A percentile compares a stretch with the other conserved stretches of the same genome.
Conservation (phyloP, 257 asterid species). For the Schizonepeta tenuifolia region DNA sequence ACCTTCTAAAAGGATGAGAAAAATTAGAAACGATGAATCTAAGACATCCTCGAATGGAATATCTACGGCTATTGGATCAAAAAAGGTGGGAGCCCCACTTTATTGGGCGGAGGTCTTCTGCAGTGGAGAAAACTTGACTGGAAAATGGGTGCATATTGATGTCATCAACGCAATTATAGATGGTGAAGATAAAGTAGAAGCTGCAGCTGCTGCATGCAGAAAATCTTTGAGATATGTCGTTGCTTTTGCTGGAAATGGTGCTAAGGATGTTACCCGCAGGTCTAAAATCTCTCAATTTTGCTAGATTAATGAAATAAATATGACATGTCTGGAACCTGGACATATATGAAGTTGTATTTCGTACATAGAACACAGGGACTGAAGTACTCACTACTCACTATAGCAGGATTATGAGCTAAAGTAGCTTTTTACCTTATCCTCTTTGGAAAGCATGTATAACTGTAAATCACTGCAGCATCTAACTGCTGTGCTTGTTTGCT, state of each 20-base stretch:
- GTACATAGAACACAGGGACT: not conserved
- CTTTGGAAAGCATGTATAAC: not conserved
- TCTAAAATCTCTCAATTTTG: constrained; percentile 39
- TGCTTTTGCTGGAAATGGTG: constrained; percentile 96
- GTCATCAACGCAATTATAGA: constrained; percentile 77
- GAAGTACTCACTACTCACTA: not conserved
- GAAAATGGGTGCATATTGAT: constrained; percentile 97
- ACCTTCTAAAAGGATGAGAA: constrained; percentile 55
- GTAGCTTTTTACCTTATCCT: not conserved
- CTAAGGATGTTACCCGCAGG: constrained; percentile 99
- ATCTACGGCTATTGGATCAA: constrained; percentile 90
- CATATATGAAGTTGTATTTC: not conserved
- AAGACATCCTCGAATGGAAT: constrained; percentile 55
- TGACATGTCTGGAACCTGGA: not conserved
- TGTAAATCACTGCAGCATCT: not conserved
- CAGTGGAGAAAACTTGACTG: constrained; percentile 81
- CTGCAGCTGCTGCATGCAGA: constrained; percentile 94
- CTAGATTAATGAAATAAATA: constrained; percentile 12
- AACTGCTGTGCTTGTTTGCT: not conserved
- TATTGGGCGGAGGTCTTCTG: constrained; percentile 98
- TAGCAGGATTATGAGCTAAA: constrained; percentile 7
- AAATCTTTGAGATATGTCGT: constrained; percentile 82
- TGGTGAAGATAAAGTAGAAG: constrained; percentile 91
- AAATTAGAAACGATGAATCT: constrained; percentile 53
- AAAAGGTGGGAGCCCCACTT: constrained; percentile 90